These are phyloP conservation scores for Candida rishiriensis DNA, from an alignment of 805 yeast species.

Conservation along the genomic window DNA sequence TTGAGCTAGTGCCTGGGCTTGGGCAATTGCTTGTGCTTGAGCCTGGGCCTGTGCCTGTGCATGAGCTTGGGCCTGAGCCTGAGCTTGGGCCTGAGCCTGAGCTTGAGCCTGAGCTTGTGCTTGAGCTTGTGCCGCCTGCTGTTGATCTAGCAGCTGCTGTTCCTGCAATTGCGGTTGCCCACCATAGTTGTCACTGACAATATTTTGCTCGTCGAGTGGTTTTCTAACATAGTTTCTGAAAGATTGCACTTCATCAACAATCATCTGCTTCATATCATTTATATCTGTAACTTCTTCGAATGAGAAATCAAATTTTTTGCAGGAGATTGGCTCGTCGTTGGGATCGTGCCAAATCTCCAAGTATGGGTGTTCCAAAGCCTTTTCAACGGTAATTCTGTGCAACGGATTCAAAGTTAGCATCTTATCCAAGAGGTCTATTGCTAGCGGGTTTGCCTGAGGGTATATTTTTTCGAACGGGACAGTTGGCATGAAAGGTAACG, in stretches of 20 bases:
- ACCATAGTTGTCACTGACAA: slow-evolving; percentile 27
- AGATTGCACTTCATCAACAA: slow-evolving; percentile 70
- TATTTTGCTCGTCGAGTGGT: slow-evolving; percentile 54
- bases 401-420: slow-evolving; percentile 87
- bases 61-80: slow-evolving; percentile 15
- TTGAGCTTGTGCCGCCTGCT: slow-evolving; percentile 14
- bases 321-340: slow-evolving; percentile 82
- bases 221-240: slow-evolving; percentile 79
- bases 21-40: slow-evolving; percentile 7
- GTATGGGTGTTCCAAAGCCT: slow-evolving; percentile 88
- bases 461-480: slow-evolving; percentile 67
- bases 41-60: slow-evolving; percentile 12
- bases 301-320: slow-evolving; percentile 75
- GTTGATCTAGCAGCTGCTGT: slow-evolving; percentile 22
- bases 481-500: slow-evolving; percentile 77
- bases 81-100: slow-evolving; percentile 14
- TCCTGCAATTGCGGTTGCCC: slow-evolving; percentile 21
- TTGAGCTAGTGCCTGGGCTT: slow-evolving; percentile 14
- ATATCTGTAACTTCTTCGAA: slow-evolving; percentile 84
- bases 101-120: slow-evolving; percentile 15
- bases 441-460: slow-evolving; percentile 84
- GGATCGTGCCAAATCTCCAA: slow-evolving; percentile 90
- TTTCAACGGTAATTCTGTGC: slow-evolving; percentile 78
- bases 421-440: slow-evolving; percentile 71
- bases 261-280: slow-evolving; percentile 68